Evolutionary conservation across 1,284 basidiomycete genomes (phyloP), one percentile per base, ranked within the genome.

Genomic region (Xerocomus amazonicus): DNA sequence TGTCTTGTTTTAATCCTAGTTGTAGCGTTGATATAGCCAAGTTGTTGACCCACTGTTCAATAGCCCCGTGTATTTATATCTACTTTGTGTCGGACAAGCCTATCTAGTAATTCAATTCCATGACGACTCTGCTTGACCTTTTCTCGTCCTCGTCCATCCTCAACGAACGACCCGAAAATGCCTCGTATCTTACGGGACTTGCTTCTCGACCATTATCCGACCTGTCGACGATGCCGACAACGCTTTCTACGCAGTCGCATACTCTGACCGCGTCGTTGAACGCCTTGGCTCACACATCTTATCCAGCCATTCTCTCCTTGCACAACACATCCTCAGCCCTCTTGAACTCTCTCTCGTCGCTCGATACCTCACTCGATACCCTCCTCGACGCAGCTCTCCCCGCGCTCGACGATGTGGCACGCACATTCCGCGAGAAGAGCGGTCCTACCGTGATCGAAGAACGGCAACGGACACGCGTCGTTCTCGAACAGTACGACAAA

Each of bases 401-500:
- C 0, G 74, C 77, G 4, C 75, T 94, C 27, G 88, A 92, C 59
- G 72, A 79, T 23, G 78, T 81, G 50, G 83, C 89, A 49, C 73
- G 77, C 6, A 72, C 75, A 14, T 94, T 92, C 73, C 71, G 78
- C 13, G 70, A 73, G 37, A 73, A 77, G 49, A 84, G 80, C 19
- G 71, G 73, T 39, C 70, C 75, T 31, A 75, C 60, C 40, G 70
- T 87, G 33, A 79, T 84, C 56, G 67, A 76, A 41, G 83, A 87
- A 43, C 78, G 93, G 19, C 76, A 80, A 47, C 84, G 85, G 56
- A 88, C 91, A 1, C 77, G 82, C 16, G 76, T 89, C 45, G 89
- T 97, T 10, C 80, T 92, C 52, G 91, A 95, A 58, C 88, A 95
- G 59, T 87, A 92, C 65, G 91, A 94, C 64, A 92, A 92, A 67